phyloP scores from a whole-genome alignment of 2,329 filamentous ascomycete species.

The Beauveria rudraprayagi region DNA sequence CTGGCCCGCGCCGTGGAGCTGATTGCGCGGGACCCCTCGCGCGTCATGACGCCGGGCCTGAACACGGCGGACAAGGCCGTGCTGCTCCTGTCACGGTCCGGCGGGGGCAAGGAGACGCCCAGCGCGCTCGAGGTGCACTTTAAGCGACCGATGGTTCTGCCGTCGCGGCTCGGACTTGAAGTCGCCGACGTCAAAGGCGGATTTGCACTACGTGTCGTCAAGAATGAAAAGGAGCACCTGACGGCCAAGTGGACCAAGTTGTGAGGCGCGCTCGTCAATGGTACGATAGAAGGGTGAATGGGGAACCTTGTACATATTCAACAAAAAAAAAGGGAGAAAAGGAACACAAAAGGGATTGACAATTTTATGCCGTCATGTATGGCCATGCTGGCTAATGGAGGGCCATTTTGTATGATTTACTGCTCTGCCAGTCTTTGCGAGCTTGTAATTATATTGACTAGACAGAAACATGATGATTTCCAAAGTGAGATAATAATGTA shows the following conservation, averaged over 20 bases:
- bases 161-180: conserved; percentile 4
- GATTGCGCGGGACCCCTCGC: not conserved
- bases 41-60: not conserved
- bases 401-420: not conserved
- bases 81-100: not conserved
- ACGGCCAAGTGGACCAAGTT: not conserved
- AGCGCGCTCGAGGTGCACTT: conserved; percentile 10
- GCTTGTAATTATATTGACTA: not conserved
- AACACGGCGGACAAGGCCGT: not conserved
- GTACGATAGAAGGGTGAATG: not conserved
- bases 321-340: not conserved
- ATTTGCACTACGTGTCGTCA: conserved; percentile 6
- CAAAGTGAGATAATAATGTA: too few relatives aligned
- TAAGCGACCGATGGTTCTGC: conserved; percentile 9
- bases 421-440: not conserved
- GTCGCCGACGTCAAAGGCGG: not conserved
- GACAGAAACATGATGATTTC: not conserved
- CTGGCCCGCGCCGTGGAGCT: conserved; percentile 9
- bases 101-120: not conserved
- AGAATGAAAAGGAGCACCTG: conserved; percentile 11
- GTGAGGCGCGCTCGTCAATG: not conserved
- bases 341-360: not conserved
- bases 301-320: not conserved
- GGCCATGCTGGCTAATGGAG: not conserved
- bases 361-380: not conserved